A percentile compares a stretch with the other conserved stretches of the same genome.
Evolutionary conservation across 2,329 filamentous ascomycete genomes (phyloP).

Genomic region (Penicillium sp.): DNA sequence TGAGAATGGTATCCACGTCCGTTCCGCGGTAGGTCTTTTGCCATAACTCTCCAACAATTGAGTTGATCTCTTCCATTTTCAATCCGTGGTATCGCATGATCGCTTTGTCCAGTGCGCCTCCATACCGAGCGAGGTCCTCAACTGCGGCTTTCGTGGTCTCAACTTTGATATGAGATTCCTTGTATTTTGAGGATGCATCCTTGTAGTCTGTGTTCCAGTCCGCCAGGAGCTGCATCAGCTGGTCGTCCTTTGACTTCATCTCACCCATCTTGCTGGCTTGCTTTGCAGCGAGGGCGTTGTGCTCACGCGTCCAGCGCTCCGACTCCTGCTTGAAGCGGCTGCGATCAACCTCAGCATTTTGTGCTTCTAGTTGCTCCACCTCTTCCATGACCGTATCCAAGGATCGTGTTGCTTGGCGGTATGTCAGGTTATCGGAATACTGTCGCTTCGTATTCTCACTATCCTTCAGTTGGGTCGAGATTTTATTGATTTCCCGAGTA

Average conservation of each 20-base stretch:
- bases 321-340: slow-evolving; percentile 67
- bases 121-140: slow-evolving; percentile 79
- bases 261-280: slow-evolving; percentile 68
- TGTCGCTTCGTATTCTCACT: slow-evolving; percentile 78
- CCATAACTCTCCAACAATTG: slow-evolving; percentile 94
- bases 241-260: slow-evolving; percentile 78
- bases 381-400: slow-evolving; percentile 63
- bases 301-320: slow-evolving; percentile 58
- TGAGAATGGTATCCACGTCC: slow-evolving; percentile 93
- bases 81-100: slow-evolving; percentile 95
- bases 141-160: slow-evolving; percentile 89
- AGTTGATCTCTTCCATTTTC: slow-evolving; percentile 98
- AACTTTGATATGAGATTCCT: slow-evolving; percentile 81
- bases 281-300: slow-evolving; percentile 65
- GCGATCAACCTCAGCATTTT: slow-evolving; percentile 78
- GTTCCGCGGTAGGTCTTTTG: slow-evolving; percentile 93
- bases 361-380: slow-evolving; percentile 66
- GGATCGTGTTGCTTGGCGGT: slow-evolving; percentile 66
- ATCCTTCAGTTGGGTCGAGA: slow-evolving; percentile 70
- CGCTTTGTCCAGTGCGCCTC: slow-evolving; percentile 80
- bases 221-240: slow-evolving; percentile 63
- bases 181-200: slow-evolving; percentile 71
- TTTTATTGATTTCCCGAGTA: slow-evolving; percentile 65
- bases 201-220: slow-evolving; percentile 87
- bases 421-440: slow-evolving; percentile 82